Conservation (phyloP, 768 basidiomycete genomes). For the Boletales sp. region DNA sequence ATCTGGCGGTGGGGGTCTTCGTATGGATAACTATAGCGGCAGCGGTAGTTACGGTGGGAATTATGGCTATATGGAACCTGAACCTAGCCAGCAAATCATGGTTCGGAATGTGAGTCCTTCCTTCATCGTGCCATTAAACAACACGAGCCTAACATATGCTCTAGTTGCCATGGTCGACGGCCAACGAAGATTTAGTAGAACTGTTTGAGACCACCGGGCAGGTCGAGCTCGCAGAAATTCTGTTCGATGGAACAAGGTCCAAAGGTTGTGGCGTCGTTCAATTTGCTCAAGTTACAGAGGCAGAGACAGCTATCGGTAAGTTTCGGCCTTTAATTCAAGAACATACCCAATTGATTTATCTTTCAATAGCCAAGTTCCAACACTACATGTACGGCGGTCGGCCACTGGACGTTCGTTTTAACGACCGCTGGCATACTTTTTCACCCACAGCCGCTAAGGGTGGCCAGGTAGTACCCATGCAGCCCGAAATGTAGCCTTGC, state of each 20-base stretch:
- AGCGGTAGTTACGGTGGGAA: constrained; percentile 34
- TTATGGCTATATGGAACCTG: constrained; percentile 51
- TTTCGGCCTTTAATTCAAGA: not conserved
- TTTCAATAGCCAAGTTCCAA: constrained; percentile 77
- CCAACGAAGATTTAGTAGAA: constrained; percentile 97
- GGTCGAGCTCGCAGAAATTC: constrained; percentile 91
- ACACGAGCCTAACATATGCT: not conserved
- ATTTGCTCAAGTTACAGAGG: constrained; percentile 82
- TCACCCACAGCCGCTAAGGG: constrained; percentile 87
- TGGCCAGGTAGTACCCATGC: constrained; percentile 66
- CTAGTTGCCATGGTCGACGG: constrained; percentile 97
- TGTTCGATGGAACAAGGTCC: constrained; percentile 88
- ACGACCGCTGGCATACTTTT: constrained; percentile 94
- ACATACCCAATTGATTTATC: not conserved
- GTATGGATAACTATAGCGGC: constrained; percentile 36
- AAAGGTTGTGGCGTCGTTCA: constrained; percentile 97
- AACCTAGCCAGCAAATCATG: constrained; percentile 96
- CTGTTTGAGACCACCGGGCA: constrained; percentile 96
- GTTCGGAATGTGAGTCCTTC: constrained; percentile 84
- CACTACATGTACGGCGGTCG: constrained; percentile 93
- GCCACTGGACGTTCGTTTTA: constrained; percentile 89
- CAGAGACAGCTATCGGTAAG: constrained; percentile 90
- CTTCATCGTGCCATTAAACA: not conserved
- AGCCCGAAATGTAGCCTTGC: constrained; percentile 43
- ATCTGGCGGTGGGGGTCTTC: constrained; percentile 35